These are phyloP conservation scores for Trypanosoma theileri DNA, from an alignment of 208 protist species.

Conservation along the genomic window DNA sequence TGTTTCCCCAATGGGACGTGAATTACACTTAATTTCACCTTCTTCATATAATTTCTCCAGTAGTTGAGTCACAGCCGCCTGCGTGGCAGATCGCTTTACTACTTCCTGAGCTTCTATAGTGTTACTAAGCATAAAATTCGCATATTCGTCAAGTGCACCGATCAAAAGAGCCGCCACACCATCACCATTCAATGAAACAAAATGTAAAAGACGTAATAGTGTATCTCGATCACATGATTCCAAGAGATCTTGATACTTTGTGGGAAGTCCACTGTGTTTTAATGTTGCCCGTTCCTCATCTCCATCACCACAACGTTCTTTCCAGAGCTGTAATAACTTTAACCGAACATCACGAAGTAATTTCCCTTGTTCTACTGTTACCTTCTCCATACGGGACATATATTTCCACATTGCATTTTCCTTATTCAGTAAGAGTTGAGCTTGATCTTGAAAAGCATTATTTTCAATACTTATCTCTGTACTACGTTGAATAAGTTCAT, in stretches of 20 bases:
- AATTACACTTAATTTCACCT: conserved; percentile 44
- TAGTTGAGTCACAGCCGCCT: conserved; percentile 35
- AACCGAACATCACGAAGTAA: conserved; percentile 63
- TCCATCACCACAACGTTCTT: conserved; percentile 22
- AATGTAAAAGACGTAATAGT: conserved; percentile 54
- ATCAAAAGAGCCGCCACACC: conserved; percentile 39
- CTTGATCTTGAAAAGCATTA: conserved; percentile 41
- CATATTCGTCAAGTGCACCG: conserved; percentile 55
- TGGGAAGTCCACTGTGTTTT: conserved; percentile 39
- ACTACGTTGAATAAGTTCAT: conserved; percentile 47
- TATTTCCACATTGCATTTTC: conserved; percentile 41
- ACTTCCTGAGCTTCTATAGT: conserved; percentile 43
- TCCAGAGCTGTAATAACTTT: conserved; percentile 43
- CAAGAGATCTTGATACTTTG: conserved; percentile 34
- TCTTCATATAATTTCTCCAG: conserved; percentile 60
- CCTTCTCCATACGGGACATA: conserved; percentile 52
- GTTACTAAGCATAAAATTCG: conserved; percentile 41
- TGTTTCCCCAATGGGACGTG: conserved; percentile 20
- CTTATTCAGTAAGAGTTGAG: conserved; percentile 38
- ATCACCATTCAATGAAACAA: conserved; percentile 41
- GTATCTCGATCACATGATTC: conserved; percentile 57
- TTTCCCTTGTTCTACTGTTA: conserved; percentile 52
- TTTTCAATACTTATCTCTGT: conserved; percentile 54
- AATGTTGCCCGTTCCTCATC: conserved; percentile 39
- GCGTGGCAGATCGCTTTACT: conserved; percentile 22